These are phyloP conservation scores for Fusarium napiforme DNA, from an alignment of 2,329 filamentous ascomycete species.

Conservation along the genomic window DNA sequence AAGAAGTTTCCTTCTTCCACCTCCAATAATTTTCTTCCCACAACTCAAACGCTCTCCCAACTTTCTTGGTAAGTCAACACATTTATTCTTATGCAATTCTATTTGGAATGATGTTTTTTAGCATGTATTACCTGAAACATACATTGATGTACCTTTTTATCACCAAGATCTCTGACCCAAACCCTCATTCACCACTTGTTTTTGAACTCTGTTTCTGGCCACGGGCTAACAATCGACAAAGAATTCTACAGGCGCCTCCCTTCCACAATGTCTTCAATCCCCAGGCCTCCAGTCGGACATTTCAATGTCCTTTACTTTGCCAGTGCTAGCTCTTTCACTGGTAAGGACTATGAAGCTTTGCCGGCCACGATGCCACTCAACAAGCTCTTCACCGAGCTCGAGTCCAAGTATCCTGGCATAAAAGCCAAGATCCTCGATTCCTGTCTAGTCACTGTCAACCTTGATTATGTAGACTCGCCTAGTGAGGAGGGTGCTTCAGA, in stretches of 20 bases:
- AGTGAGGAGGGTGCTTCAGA: slow-evolving; percentile 54
- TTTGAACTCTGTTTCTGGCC: neutral
- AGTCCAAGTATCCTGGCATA: slow-evolving; percentile 77
- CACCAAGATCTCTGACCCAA: slow-evolving; percentile 77
- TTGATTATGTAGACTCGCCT: slow-evolving; percentile 80
- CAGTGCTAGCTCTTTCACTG: slow-evolving; percentile 75
- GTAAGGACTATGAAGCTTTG: slow-evolving; percentile 72
- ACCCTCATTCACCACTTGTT: slow-evolving; percentile 36
- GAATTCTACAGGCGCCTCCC: slow-evolving; percentile 6
- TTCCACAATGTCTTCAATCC: slow-evolving; percentile 49
- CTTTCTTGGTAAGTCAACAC: slow-evolving; percentile 49
- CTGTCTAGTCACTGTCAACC: slow-evolving; percentile 81
- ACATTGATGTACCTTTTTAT: slow-evolving; percentile 69
- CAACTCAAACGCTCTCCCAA: slow-evolving; percentile 17
- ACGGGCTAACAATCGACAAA: slow-evolving; percentile 38
- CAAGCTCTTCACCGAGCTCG: slow-evolving; percentile 74
- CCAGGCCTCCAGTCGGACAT: slow-evolving; percentile 67
- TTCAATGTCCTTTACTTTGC: slow-evolving; percentile 89
- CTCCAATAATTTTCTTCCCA: slow-evolving; percentile 11
- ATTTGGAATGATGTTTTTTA: slow-evolving; percentile 63
- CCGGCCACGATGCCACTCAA: slow-evolving; percentile 72
- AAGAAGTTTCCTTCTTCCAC: slow-evolving; percentile 14
- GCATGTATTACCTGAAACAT: slow-evolving; percentile 70
- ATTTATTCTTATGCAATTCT: neutral
- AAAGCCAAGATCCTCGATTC: slow-evolving; percentile 73